phyloP scores from a whole-genome alignment of 2,329 filamentous ascomycete species.

The Epichloe sibirici region DNA sequence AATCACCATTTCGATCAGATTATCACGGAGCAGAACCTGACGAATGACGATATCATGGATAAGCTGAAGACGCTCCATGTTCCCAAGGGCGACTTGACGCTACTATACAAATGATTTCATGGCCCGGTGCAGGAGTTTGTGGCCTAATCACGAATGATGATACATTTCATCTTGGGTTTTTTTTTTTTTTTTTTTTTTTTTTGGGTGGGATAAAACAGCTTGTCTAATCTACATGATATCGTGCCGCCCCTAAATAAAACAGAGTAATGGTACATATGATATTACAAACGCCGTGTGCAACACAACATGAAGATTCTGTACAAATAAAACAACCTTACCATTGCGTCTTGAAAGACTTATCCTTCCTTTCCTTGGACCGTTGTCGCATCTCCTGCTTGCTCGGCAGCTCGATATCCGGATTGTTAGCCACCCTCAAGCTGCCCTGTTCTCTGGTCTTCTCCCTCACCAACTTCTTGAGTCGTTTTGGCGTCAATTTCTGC shows the following conservation, averaged over 20 bases:
- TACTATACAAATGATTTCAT: constrained; percentile 36
- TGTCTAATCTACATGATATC: neutral
- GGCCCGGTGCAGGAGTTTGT: neutral
- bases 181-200: neutral
- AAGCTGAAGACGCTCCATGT: constrained; percentile 47
- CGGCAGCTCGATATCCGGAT: constrained; percentile 28
- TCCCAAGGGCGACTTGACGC: constrained; percentile 38
- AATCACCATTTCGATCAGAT: constrained; percentile 72
- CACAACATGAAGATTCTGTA: neutral
- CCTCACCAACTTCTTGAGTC: constrained; percentile 19
- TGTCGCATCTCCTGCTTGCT: constrained; percentile 21
- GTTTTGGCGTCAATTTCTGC: constrained; percentile 13
- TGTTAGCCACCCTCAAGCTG: constrained; percentile 24
- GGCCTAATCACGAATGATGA: neutral
- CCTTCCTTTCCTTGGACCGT: constrained; percentile 8
- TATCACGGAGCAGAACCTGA: constrained; percentile 60
- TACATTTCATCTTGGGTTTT: neutral
- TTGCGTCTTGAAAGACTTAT: neutral
- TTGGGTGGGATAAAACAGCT: neutral
- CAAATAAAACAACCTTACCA: neutral
- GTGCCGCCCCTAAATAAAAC: neutral
- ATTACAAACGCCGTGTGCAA: neutral
- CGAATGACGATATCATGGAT: constrained; percentile 57
- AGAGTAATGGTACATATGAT: neutral
- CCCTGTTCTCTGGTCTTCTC: constrained; percentile 9